These are phyloP conservation scores for Trametes coccinea DNA, from an alignment of 768 basidiomycete genomes.

Conservation along the genomic window DNA sequence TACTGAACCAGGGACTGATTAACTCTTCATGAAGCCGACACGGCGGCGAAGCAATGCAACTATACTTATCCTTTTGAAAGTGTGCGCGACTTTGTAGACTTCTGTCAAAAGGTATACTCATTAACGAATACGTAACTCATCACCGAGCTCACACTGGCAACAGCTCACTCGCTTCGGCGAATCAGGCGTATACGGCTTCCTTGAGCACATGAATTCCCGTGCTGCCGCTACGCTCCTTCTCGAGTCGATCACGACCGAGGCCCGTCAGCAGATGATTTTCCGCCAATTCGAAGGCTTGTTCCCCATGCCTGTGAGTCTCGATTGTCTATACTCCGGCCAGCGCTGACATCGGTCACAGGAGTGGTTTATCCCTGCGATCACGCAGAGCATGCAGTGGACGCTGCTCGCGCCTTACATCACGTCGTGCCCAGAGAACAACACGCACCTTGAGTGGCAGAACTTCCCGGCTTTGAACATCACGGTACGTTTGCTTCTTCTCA, in stretches of 20 bases:
- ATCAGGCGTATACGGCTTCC: slow-evolving; percentile 62
- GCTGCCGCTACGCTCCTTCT: slow-evolving; percentile 51
- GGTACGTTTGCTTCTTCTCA: slow-evolving; percentile 28
- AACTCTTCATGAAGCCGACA: slow-evolving; percentile 30
- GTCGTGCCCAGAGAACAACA: slow-evolving; percentile 54
- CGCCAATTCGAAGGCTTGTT: slow-evolving; percentile 61
- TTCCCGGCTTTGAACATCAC: slow-evolving; percentile 56
- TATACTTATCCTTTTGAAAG: slow-evolving; percentile 57
- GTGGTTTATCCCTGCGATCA: slow-evolving; percentile 56
- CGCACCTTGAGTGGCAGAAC: slow-evolving; percentile 50
- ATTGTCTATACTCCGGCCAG: no score
- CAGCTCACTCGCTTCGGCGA: slow-evolving; percentile 55
- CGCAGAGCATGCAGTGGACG: slow-evolving; percentile 66
- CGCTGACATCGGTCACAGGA: slow-evolving; percentile 19
- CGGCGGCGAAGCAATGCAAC: slow-evolving; percentile 51
- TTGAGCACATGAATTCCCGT: slow-evolving; percentile 62
- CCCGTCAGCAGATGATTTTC: slow-evolving; percentile 66
- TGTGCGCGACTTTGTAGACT: slow-evolving; percentile 60
- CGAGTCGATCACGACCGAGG: slow-evolving; percentile 61
- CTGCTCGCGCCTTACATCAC: slow-evolving; percentile 53
- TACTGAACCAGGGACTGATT: not conserved
- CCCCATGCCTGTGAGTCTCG: slow-evolving; percentile 51
- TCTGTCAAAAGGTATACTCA: slow-evolving; percentile 48
- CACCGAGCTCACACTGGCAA: not conserved
- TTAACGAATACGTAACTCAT: not conserved